Base-by-base conservation (phyloP, 2,329 filamentous ascomycete genomes). In the Rhytidhysteron rufulum region DNA sequence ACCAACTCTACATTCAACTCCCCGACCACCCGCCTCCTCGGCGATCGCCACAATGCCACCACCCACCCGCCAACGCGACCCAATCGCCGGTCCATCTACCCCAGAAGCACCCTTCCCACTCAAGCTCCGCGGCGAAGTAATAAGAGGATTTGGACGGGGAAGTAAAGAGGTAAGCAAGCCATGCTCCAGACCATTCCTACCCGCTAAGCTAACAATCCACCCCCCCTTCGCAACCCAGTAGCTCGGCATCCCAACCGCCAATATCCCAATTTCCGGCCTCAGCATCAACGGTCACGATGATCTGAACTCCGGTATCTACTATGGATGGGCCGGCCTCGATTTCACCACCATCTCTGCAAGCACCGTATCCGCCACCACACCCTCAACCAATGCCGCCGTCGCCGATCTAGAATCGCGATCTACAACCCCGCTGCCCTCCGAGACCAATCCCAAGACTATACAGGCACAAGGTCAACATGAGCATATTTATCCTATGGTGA, bases 191-290 rank as follows among this genome's bases (percentile, higher is more conserved):
- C 27, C 17, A 31, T 31, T 36, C n/a, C 31, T 10, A 21, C 30
- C 22, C 25, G 19, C 5, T 27, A 38, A 42, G 36, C 38, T 37
- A 16, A 22, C n/a, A n/a, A n/a, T n/a, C n/a, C n/a, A n/a, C 19
- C 11, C 13, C 35, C 30, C 17, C 19, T 9, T 10, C 37, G 31
- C 13, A 8, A 34, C 16, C 37, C 31, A 44, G 39, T 48, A 94
- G 83, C 86, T 97, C 61, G 91, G 91, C 54, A 96, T 97, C 63
- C 93, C 93, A 2, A 97, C 93, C 2, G 93, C 93, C 62, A 98
- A 97, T 73, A 84, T 85, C 57, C 82, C 82, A 7, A 68, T 83
- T 44, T 73, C 75, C 11, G 78, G 78, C 20, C 81, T 97, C 32
- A 82, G 82, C 54, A 84, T 91, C 37, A 83, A 85, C 65, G 74